Evolutionary conservation across 2,329 filamentous ascomycete genomes (phyloP).

Genomic region (Epichloe uncinata): DNA sequence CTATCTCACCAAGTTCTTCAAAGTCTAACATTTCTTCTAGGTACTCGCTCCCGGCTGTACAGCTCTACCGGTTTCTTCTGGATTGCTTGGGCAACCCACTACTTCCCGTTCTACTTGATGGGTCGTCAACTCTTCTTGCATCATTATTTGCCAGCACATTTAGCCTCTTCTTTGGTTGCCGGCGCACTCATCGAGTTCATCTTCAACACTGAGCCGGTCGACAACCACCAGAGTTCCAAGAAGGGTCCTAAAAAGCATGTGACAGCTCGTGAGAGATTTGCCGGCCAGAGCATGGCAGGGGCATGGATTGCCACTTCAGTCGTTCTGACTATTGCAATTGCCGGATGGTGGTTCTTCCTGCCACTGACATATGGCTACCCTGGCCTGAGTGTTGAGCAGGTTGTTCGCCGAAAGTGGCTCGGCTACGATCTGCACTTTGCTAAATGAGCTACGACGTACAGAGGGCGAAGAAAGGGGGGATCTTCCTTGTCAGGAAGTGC

Average conservation of each 20-base stretch:
- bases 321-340: constrained; percentile 54
- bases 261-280: constrained; percentile 71
- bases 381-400: constrained; percentile 64
- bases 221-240: constrained; percentile 30
- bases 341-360: constrained; percentile 84
- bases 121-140: constrained; percentile 95
- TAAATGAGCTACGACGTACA: constrained; percentile 47
- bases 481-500: no score
- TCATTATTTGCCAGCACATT: constrained; percentile 89
- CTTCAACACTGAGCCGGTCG: constrained; percentile 70
- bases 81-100: constrained; percentile 93
- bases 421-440: constrained; percentile 97
- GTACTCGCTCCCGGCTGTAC: constrained; percentile 85
- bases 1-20: background rate
- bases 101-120: constrained; percentile 97
- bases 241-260: constrained; percentile 43
- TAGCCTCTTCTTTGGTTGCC: constrained; percentile 80
- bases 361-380: constrained; percentile 93
- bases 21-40: constrained; percentile 31
- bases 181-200: constrained; percentile 91
- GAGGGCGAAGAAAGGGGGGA: background rate
- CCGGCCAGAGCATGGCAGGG: constrained; percentile 59
- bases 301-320: constrained; percentile 68
- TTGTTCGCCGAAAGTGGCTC: constrained; percentile 83
- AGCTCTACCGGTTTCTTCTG: constrained; percentile 99